Percentiles rank a stretch among this genome's conserved stretches.
Evolutionary conservation across 768 basidiomycete species (phyloP).

Genomic region (Leccinum rimulosum): DNA sequence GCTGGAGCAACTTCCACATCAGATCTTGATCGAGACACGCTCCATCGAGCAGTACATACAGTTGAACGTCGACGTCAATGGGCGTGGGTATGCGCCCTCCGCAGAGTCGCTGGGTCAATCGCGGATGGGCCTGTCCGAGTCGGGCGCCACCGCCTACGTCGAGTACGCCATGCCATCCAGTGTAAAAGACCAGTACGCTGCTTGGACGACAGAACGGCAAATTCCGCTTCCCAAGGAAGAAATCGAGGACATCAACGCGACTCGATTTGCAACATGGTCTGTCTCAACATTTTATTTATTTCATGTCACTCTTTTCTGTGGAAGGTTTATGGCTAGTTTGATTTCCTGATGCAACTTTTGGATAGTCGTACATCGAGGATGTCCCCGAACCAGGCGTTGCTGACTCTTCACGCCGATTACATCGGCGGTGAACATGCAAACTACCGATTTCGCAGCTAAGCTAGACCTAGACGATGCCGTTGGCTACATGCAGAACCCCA

Average conservation of each 20-base stretch:
- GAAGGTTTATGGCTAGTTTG: slow-evolving; percentile 55
- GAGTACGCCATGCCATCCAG: slow-evolving; percentile 58
- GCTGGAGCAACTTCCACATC: slow-evolving; percentile 39
- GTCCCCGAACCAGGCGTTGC: slow-evolving; percentile 92
- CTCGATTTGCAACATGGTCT: slow-evolving; percentile 92
- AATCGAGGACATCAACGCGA: slow-evolving; percentile 96
- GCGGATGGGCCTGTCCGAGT: slow-evolving; percentile 60
- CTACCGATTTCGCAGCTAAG: slow-evolving; percentile 99
- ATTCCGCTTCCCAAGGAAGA: slow-evolving; percentile 99
- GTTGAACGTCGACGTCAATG: slow-evolving; percentile 64
- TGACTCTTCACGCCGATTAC: slow-evolving; percentile 97
- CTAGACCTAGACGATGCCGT: slow-evolving; percentile 98
- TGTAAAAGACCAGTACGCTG: slow-evolving; percentile 83
- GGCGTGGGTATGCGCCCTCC: slow-evolving; percentile 64
- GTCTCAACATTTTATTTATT: slow-evolving; percentile 20
- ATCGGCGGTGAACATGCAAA: slow-evolving; percentile 98
- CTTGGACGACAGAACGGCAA: slow-evolving; percentile 88
- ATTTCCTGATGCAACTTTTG: slow-evolving; percentile 96
- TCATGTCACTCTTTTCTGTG: slow-evolving; percentile 16
- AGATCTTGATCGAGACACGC: slow-evolving; percentile 37
- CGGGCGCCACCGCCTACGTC: slow-evolving; percentile 67
- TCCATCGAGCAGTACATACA: slow-evolving; percentile 43
- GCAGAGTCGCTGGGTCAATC: slow-evolving; percentile 71
- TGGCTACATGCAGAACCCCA: slow-evolving; percentile 88
- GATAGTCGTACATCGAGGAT: slow-evolving; percentile 97